Base-by-base conservation (phyloP, 163 green algal genomes). In the Smithsoniella earleae region DNA sequence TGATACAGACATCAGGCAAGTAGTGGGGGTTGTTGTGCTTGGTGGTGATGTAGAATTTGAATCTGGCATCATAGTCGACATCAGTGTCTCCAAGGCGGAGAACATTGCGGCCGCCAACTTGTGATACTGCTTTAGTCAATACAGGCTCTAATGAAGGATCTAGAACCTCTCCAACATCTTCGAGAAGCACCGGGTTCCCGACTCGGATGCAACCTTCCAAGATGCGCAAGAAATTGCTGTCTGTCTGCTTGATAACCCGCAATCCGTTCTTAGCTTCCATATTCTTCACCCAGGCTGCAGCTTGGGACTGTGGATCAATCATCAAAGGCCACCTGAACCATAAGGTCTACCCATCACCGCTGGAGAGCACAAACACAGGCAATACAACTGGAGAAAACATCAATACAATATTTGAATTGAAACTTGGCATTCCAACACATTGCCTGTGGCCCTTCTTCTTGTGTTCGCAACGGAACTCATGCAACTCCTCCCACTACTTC, bases 1-100 rank as follows among this genome's bases (percentile, higher is more conserved):
- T 92, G 85, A 92, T 93, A 84, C 86, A 95, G 13, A 90, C 78
- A 77, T 95, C 88, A 3, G 88, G 88, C 63, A 93, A 80, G 84
- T 94, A 95, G 79, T 93, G 86, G 31, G 89, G 89, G 80, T 95
- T 94, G 74, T 85, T 64, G 66, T 92, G 77, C 82, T 93, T 91
- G 34, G 82, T 91, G 31, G 85, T 93, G 31, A 91, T 80, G 80
- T 91, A 94, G 38, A 94, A 84, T 36, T 85, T 87, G 80, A 94
- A 94, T 64, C 82, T 82, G 25, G 82, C 80, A 81, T 92, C 83
- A 74, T 92, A 94, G 81, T 94, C 88, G 10, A 92, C 82, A 62
- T 92, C 87, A 33, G 62, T 77, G 76, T 92, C 88, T 34, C 88
- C 88, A 27, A 94, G 74, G 5, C 85, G 77, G 27, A 94, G 91